Evolutionary conservation across 2,329 filamentous ascomycete genomes (phyloP), one percentile per base, ranked within the genome.

Genomic region (Rhynchosporium secalis): DNA sequence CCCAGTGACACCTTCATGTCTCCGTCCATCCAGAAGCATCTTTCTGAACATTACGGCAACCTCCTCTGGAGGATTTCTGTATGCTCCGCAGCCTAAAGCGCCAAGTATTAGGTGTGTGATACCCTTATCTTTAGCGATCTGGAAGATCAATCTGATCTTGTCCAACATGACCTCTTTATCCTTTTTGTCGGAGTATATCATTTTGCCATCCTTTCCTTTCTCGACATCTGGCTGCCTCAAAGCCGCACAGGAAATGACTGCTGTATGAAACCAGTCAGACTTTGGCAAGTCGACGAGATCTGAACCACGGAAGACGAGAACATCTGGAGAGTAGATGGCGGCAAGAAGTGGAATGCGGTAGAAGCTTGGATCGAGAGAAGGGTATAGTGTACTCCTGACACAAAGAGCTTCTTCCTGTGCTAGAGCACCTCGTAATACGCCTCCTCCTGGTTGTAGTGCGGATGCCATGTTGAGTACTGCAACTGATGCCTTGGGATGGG

Each of bases 371-470:
- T 78, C 75, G 0, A 86, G 75, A 26, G 80, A 81, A 36, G 79
- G 70, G 33, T 74, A 79, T 7, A 86, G 79, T 0, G 83, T 82
- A 51, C 80, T 84, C 48, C 87, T 82, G 71, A 86, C 87, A 75
- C 86, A 90, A 6, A 91, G 78, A 2, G 83, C 81, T 76, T 91
- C 88, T 75, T 91, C 87, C 73, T 91, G 88, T 0, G 87, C 87
- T 36, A 83, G 74, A 60, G 85, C 78, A 41, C 87, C 87, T 43
- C 79, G 79, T 4, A 80, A 71, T 81, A 86, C 90, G 20, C 86
- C 86, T 26, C 88, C 87, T n/a, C 87, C 88, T 0, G 83, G 79
- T 13, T 70, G 73, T 3, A 73, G 68, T 52, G 83, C 79, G 56
- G 84, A 88, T 15, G 87, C 87, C 76, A 89, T 84, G 69, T 90